Percentiles rank a stretch among this genome's conserved stretches.
Conservation (phyloP, 352 stramenopile genomes). For the Peronosclerospora sorghi region DNA sequence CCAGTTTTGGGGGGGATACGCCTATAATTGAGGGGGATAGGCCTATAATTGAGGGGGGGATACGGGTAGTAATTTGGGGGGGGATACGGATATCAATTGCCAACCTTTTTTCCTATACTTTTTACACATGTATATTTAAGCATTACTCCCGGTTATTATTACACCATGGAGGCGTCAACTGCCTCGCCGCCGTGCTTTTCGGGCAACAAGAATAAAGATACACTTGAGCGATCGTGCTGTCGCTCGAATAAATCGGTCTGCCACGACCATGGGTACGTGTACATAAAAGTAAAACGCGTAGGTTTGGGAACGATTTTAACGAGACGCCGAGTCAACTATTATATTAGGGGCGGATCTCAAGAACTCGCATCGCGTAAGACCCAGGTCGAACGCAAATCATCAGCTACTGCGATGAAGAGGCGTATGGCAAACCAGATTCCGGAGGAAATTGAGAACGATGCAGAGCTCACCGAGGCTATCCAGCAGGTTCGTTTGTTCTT, state of each 20-base stretch:
- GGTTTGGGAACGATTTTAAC: neutral
- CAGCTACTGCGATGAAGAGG: constrained; percentile 39
- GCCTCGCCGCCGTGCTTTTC: constrained; percentile 44
- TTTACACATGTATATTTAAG: too few species aligned
- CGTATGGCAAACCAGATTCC: constrained; percentile 85
- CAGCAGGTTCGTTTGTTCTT: constrained; percentile 32
- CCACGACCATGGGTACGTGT: constrained; percentile 10
- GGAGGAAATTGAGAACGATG: constrained; percentile 83
- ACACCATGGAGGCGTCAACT: too few species aligned
- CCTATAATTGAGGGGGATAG: too few species aligned
- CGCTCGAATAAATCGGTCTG: constrained; percentile 4
- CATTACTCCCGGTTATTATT: too few species aligned
- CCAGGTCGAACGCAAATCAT: constrained; percentile 52
- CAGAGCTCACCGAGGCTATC: constrained; percentile 86
- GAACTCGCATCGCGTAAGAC: constrained; percentile 28
- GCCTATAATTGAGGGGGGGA: too few species aligned
- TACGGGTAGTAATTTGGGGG: too few species aligned
- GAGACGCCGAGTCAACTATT: neutral
- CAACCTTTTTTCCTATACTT: too few species aligned
- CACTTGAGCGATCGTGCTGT: constrained; percentile 6
- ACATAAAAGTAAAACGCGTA: constrained; percentile 3
- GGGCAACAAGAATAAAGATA: constrained; percentile 19
- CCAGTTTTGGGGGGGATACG: too few species aligned
- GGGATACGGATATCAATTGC: too few species aligned
- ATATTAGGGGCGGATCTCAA: constrained; percentile 8